phyloP scores from a whole-genome alignment of 2,329 filamentous ascomycete genomes.

The Epichloe sibirici region DNA sequence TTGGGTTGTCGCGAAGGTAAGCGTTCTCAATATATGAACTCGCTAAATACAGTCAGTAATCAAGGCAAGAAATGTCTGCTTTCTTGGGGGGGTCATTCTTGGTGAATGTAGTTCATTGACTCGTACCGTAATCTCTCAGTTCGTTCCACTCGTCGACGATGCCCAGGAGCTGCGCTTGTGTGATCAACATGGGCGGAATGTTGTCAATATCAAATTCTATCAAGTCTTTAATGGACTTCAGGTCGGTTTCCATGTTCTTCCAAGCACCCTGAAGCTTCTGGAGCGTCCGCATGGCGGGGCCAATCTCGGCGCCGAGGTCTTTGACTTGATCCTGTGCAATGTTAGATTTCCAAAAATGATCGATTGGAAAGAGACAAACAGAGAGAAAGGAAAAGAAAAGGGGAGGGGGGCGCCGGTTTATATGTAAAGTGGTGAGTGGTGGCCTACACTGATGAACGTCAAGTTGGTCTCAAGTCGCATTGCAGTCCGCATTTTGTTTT shows the following conservation, averaged over 20 bases:
- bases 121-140: not conserved
- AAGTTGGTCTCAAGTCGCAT: not conserved
- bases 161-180: not conserved
- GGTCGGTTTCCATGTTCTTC: constrained; percentile 1
- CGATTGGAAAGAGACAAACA: too few species aligned
- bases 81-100: too few species aligned
- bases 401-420: not conserved
- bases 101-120: too few species aligned
- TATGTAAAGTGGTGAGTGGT: not conserved
- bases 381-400: too few species aligned
- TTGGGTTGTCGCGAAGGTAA: not conserved
- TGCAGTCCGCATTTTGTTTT: not conserved
- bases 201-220: not conserved
- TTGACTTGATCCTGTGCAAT: not conserved
- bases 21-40: not conserved
- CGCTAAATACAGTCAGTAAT: not conserved
- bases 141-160: constrained; percentile 2
- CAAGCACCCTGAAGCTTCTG: not conserved
- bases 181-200: constrained; percentile 1
- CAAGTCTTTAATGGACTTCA: not conserved
- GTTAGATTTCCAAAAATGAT: not conserved
- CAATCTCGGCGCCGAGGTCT: not conserved
- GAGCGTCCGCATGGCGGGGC: not conserved
- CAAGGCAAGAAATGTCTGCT: not conserved
- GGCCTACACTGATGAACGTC: not conserved